Percentiles rank a stretch among this genome's conserved stretches.
phyloP scores from a whole-genome alignment of 257 asterid genomes.

The Solanum bulbocastanum region DNA sequence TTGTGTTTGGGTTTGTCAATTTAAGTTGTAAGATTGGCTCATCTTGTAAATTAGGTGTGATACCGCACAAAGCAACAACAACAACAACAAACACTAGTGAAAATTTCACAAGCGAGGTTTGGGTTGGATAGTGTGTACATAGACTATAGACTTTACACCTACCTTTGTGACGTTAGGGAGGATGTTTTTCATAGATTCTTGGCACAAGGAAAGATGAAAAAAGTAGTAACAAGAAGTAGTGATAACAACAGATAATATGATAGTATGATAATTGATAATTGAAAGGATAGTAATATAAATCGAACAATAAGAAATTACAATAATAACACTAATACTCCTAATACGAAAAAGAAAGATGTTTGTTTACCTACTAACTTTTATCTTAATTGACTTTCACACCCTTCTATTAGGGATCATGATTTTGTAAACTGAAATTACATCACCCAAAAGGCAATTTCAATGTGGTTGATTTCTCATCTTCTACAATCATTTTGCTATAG shows the following conservation, averaged over 20 bases:
- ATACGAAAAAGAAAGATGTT: neutral
- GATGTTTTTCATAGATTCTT: neutral
- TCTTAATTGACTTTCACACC: neutral
- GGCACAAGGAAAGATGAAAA: neutral
- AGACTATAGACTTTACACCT: neutral
- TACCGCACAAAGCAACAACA: neutral
- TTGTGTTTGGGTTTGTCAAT: neutral
- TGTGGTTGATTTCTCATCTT: neutral
- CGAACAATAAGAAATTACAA: neutral
- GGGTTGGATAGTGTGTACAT: neutral
- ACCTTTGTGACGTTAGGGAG: neutral
- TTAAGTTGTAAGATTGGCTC: neutral
- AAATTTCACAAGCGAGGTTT: neutral
- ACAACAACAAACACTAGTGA: neutral
- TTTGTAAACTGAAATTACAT: neutral
- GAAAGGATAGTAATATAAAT: neutral
- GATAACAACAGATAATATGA: neutral
- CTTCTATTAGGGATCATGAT: neutral
- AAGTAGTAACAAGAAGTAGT: neutral
- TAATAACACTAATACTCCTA: neutral
- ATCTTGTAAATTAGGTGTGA: neutral
- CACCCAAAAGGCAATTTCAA: neutral
- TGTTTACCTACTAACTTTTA: neutral
- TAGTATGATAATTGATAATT: neutral
- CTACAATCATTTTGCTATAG: neutral